Evolutionary conservation across 495 filamentous ascomycete species (phyloP), one percentile per base, ranked within the genome.

Genomic region (Lasiosphaeriaceae sp.): DNA sequence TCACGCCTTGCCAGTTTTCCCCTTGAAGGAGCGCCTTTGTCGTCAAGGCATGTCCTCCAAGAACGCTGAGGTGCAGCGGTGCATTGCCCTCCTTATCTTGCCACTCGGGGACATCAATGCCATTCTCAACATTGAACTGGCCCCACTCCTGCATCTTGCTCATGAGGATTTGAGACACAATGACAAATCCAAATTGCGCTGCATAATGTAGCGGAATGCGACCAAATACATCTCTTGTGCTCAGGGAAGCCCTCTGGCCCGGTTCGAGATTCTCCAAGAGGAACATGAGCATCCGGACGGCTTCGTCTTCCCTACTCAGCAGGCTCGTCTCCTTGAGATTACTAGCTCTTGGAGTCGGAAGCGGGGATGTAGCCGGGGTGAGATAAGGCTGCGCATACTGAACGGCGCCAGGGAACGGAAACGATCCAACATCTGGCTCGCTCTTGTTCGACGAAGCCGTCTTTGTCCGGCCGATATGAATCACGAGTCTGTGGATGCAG

Each of bases 201-300:
- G 90, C 93, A 70, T 98, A 98, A 67, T 98, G 94, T 24, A 98
- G 77, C 23, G 94, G 91, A 34, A 91, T 84, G 11, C 94, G 90
- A 5, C 91, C 92, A 49, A 92, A 89, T 2, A 83, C 67, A 74
- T 98, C 94, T 54, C 78, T 84, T 20, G 80, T 79, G 45, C 80
- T 73, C 21, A 98, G 68, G 3, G 89, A 86, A n/a, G 63, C 50
- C 11, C 87, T 80, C 58, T 97, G 94, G 11, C 80, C 66, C 2
- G 82, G 79, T n/a, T 75, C 77, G 41, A 98, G 78, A 7, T 79
- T 71, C 21, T 90, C 83, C 14, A 98, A 76, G 19, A 97, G 64
- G 66, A 87, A 88, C 17, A 79, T 71, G 20, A 98, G 68, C n/a
- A 95, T 72, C 55, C 83, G 76, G 0, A 96, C 88, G 3, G 85